These are phyloP conservation scores for Leccinum cinnamomeum DNA, from an alignment of 1,284 basidiomycete genomes.

Conservation along the genomic window DNA sequence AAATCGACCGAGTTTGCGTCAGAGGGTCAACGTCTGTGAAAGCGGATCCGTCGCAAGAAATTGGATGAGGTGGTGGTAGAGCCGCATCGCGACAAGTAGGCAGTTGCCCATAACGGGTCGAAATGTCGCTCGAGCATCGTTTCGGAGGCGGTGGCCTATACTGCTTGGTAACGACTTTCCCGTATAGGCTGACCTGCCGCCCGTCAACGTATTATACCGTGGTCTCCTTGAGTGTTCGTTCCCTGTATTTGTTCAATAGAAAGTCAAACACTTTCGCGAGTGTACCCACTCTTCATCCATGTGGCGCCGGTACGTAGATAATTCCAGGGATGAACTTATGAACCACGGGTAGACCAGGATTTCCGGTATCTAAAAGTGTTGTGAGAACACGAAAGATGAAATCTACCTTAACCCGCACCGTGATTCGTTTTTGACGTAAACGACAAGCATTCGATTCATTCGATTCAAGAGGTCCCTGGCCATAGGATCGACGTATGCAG, in stretches of 20 bases:
- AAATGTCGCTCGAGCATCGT: slow-evolving; percentile 16
- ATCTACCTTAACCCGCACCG: slow-evolving; percentile 49
- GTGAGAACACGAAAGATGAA: slow-evolving; percentile 10
- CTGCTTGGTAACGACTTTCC: slow-evolving; percentile 46
- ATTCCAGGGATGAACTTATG: slow-evolving; percentile 46
- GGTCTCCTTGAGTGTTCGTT: slow-evolving; percentile 65
- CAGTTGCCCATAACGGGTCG: slow-evolving; percentile 10
- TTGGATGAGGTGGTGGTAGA: slow-evolving; percentile 34
- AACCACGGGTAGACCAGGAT: slow-evolving; percentile 90
- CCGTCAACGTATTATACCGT: slow-evolving; percentile 48
- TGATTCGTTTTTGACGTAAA: slow-evolving; percentile 88
- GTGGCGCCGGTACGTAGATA: slow-evolving; percentile 60
- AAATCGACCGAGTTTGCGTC: slow-evolving; percentile 41
- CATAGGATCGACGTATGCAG: slow-evolving; percentile 66
- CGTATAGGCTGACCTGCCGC: slow-evolving; percentile 28
- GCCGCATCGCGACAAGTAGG: slow-evolving; percentile 22
- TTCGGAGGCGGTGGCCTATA: slow-evolving; percentile 43
- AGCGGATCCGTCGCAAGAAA: slow-evolving; percentile 23
- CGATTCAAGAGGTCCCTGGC: slow-evolving; percentile 73
- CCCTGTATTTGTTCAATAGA: slow-evolving; percentile 78
- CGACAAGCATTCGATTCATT: slow-evolving; percentile 71
- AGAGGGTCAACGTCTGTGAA: slow-evolving; percentile 39
- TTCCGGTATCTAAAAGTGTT: slow-evolving; percentile 71
- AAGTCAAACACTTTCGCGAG: slow-evolving; percentile 95
- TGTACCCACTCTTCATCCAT: slow-evolving; percentile 83